Base-by-base conservation (phyloP, 2,329 filamentous ascomycete genomes). In the Tolypocladium inflatum region DNA sequence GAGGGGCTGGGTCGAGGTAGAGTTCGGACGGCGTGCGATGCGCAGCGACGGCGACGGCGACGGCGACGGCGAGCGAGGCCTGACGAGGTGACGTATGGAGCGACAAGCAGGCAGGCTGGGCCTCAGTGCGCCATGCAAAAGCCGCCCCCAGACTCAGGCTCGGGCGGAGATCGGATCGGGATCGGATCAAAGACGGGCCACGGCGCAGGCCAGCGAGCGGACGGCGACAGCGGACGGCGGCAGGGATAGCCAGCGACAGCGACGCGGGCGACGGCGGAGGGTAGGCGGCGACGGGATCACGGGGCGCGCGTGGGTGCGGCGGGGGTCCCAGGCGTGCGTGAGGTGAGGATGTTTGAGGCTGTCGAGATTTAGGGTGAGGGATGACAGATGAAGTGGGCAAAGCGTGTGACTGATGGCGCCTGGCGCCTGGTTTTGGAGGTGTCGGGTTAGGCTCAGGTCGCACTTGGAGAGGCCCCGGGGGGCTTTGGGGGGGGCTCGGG, bases 351-450 rank as follows among this genome's bases (percentile, higher is more conserved):
- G 39, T 26, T 19, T 21, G 13, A 42, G 26, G 54, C 21, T n/a
- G 26, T 17, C n/a, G 54, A 43, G 41, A 26, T 30, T 19, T 4
- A 26, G 30, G 54, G 30, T 17, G 54, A 45, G 41, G 37, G 38
- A 35, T 37, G 58, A 56, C 57, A 66, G 63, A 62, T 60, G 58
- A 60, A 61, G 68, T 66, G 69, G 70, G 67, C 67, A 70, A 71
- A 71, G 69, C 70, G 69, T 69, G 70, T 72, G 70, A 72, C 69
- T 65, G 67, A 64, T 64, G 65, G 66, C 66, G 65, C 66, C 67
- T 64, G 65, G 66, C 66, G 65, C 66, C 67, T 23, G 26, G 54
- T 55, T 8, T 10, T 55, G 26, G 41, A 66, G 65, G 65, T 65
- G 65, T 68, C 65, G 65, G 65, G 64, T 68, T 66, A 60, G 64